phyloP scores from a whole-genome alignment of 345 rosid genomes.

The Trapa incisa region DNA sequence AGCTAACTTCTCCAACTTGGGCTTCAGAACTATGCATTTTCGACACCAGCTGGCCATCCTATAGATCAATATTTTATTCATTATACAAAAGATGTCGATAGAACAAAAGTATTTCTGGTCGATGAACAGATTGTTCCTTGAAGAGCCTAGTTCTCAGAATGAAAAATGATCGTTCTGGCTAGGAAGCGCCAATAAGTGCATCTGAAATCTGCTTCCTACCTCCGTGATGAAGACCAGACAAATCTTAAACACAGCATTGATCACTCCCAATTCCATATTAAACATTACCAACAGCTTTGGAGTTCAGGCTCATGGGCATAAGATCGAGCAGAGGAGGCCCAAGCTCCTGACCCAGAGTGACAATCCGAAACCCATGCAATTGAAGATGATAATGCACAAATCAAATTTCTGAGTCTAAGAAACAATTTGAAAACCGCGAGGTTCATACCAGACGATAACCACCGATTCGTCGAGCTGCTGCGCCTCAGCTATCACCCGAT shows the following conservation, averaged over 20 bases:
- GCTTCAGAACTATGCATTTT: conserved; percentile 78
- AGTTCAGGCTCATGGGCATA: neutral
- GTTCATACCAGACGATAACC: conserved; percentile 58
- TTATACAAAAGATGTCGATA: neutral
- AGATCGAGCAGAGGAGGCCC: neutral
- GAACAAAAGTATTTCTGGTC: neutral
- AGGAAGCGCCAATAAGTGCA: neutral
- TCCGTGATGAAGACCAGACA: neutral
- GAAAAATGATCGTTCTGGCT: no score
- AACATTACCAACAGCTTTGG: neutral
- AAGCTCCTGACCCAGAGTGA: neutral
- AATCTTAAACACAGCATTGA: neutral
- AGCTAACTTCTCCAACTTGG: conserved; percentile 81
- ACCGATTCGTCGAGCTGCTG: conserved; percentile 49
- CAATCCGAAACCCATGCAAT: no score
- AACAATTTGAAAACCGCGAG: conserved; percentile 1
- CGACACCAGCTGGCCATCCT: conserved; percentile 99
- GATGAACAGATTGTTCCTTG: neutral
- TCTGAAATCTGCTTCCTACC: neutral
- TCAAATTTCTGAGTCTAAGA: neutral
- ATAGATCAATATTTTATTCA: conserved; percentile 16
- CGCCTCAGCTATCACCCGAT: conserved; percentile 68
- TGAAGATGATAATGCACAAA: no score
- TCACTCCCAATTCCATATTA: neutral
- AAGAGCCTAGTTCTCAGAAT: neutral